Percentiles rank a stretch among this genome's conserved stretches.
These are phyloP conservation scores for Coemansia sp. DNA, from an alignment of 192 early-diverging fungal genomes.

Conservation along the genomic window DNA sequence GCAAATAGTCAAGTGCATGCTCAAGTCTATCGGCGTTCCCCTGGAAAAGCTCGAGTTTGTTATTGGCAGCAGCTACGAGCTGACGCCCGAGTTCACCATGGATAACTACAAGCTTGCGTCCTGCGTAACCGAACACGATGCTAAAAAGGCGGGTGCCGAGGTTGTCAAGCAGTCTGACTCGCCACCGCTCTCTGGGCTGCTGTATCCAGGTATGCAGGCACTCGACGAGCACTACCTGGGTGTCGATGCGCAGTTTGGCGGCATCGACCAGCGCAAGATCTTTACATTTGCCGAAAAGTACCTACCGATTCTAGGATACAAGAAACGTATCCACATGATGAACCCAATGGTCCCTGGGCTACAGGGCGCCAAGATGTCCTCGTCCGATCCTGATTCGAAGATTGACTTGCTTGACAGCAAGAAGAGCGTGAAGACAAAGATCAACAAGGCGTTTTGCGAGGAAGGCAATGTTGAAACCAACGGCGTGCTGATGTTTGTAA, in stretches of 20 bases:
- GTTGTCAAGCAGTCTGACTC: slow-evolving; percentile 95
- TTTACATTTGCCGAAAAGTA: slow-evolving; percentile 97
- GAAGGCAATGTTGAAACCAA: slow-evolving; percentile 91
- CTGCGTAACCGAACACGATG: slow-evolving; percentile 88
- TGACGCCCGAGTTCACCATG: slow-evolving; percentile 85
- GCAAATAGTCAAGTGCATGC: slow-evolving; percentile 82
- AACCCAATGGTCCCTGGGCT: slow-evolving; percentile 97
- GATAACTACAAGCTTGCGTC: slow-evolving; percentile 89
- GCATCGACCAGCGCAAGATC: slow-evolving; percentile 99
- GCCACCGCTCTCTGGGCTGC: slow-evolving; percentile 86
- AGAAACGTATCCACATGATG: slow-evolving; percentile 97
- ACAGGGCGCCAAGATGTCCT: slow-evolving; percentile 91
- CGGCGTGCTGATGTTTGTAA: slow-evolving; percentile 88
- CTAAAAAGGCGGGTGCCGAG: slow-evolving; percentile 97
- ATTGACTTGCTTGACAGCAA: slow-evolving; percentile 91
- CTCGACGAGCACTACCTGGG: slow-evolving; percentile 96
- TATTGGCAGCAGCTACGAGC: slow-evolving; percentile 84
- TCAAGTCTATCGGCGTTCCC: slow-evolving; percentile 89
- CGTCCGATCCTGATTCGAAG: slow-evolving; percentile 96
- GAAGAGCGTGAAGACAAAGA: slow-evolving; percentile 78
- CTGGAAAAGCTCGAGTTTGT: slow-evolving; percentile 92
- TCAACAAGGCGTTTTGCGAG: slow-evolving; percentile 96
- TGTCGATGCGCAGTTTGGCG: slow-evolving; percentile 95
- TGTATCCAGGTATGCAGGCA: slow-evolving; percentile 98
- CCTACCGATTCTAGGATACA: slow-evolving; percentile 90